Evolutionary conservation across 2,329 filamentous ascomycete genomes (phyloP).

Genomic region (Scorias spongiosa): DNA sequence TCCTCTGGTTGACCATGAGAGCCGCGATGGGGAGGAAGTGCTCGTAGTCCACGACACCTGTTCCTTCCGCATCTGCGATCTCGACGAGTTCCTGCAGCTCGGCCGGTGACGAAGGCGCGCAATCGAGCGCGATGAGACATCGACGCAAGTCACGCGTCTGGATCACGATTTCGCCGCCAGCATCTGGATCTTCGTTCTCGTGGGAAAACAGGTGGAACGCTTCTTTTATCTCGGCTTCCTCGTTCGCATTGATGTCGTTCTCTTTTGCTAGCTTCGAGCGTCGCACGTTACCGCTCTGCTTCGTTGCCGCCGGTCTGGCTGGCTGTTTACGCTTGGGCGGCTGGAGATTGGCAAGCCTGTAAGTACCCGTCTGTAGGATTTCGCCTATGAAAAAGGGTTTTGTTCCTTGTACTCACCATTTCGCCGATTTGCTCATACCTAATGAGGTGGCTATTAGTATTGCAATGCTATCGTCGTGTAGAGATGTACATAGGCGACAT

Average conservation of each 20-base stretch:
- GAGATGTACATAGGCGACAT: too few relatives aligned
- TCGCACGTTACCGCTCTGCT: slow-evolving; percentile 33
- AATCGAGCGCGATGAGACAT: slow-evolving; percentile 54
- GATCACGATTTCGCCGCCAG: slow-evolving; percentile 20
- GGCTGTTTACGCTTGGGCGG: slow-evolving; percentile 19
- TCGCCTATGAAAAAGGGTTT: too few relatives aligned
- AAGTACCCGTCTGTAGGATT: background rate
- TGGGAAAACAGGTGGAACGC: slow-evolving; percentile 65
- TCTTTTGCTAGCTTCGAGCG: slow-evolving; percentile 85
- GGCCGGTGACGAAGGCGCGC: slow-evolving; percentile 45
- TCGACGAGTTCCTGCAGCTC: slow-evolving; percentile 66
- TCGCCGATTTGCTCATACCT: too few relatives aligned
- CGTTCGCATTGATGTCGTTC: slow-evolving; percentile 66
- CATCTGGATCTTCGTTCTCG: slow-evolving; percentile 35
- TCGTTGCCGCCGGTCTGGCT: slow-evolving; percentile 6
- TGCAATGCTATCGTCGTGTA: too few relatives aligned
- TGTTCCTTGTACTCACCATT: too few relatives aligned
- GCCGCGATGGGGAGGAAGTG: slow-evolving; percentile 81
- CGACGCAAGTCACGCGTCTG: slow-evolving; percentile 30
- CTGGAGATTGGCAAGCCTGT: slow-evolving; percentile 4
- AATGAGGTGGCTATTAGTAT: too few relatives aligned
- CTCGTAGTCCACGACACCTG: slow-evolving; percentile 63
- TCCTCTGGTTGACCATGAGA: slow-evolving; percentile 51
- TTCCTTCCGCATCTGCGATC: slow-evolving; percentile 67
- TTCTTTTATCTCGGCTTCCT: slow-evolving; percentile 83